Evolutionary conservation across 176 grass and related monocot genomes (phyloP), one percentile per base, ranked within the genome.

Genomic region (barley (Hordeum vulgare)): DNA sequence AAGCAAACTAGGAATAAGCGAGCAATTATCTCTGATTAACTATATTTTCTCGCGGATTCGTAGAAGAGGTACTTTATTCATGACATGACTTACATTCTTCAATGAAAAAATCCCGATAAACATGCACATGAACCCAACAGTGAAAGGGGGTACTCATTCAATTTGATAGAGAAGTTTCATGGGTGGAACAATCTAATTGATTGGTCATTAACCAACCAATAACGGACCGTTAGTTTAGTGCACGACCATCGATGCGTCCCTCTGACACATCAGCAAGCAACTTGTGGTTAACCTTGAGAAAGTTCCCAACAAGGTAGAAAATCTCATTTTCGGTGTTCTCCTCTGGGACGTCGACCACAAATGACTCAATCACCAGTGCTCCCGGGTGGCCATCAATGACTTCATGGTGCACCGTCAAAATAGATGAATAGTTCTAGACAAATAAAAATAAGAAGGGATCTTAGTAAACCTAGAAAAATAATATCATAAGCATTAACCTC

Each of bases 231-330:
- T 31, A 74, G 81, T 92, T 27, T 53, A 73, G 49, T 90, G 72
- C 65, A 66, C 34, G 80, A 39, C 58, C 11, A 80, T 39, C 90
- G 11, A 85, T 69, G 33, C 77, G 56, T 77, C 92, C 78, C 76
- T 79, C 59, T 1, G 92, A 94, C 64, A 97, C 87, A 6, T 89
- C 86, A 4, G 92, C 94, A 9, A 97, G 88, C 8, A 88, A 88
- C 58, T 87, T 92, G 78, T 92, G 90, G 78, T 97, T 97, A 83
- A 92, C 91, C 66, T 84, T 97, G 56, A 97, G 83, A 31, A 97
- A 33, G 33, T 88, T 88, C 86, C 94, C 88, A 3, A 97, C 81
- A 40, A 97, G 94, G 66, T 85, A 97, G 78, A 88, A 91, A 5
- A 92, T 94, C 57, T 97, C 94, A 2, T 89, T 90, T 45, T 92